phyloP scores from a whole-genome alignment of 257 asterid species.

The Solanum sejunctum region DNA sequence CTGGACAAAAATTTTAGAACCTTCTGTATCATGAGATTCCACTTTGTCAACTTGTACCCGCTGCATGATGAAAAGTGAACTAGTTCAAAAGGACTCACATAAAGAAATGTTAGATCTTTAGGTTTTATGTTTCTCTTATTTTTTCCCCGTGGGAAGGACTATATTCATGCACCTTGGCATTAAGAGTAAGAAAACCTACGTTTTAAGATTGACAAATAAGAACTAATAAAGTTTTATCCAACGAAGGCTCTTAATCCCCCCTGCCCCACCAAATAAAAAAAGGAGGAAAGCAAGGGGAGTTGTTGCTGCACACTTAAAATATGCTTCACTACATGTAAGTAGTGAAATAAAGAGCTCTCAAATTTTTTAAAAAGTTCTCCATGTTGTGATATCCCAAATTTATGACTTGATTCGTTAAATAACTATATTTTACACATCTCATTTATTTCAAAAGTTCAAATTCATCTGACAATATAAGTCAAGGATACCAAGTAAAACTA shows the following conservation, averaged over 20 bases:
- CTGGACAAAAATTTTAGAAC: constrained; percentile 16
- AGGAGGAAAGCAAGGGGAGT: neutral
- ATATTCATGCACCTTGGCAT: neutral
- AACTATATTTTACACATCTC: too few relatives aligned
- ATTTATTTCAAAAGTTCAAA: too few relatives aligned
- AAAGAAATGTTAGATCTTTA: neutral
- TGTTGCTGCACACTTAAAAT: neutral
- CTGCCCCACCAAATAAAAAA: neutral
- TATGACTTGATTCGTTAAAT: neutral
- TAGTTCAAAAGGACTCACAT: neutral
- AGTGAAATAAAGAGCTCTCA: neutral
- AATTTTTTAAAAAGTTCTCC: neutral
- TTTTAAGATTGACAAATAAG: neutral
- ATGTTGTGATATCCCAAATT: neutral
- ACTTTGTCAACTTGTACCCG: constrained; percentile 54
- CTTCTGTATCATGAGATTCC: constrained; percentile 27
- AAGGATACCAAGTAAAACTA: neutral
- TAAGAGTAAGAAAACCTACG: neutral
- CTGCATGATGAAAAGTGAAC: constrained; percentile 25
- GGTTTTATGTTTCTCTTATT: neutral
- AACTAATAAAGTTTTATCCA: neutral
- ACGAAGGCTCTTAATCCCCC: neutral
- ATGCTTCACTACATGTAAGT: neutral
- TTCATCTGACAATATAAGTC: neutral
- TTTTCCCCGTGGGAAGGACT: neutral